Conservation (phyloP, 2,329 filamentous ascomycete genomes). For the Gyromitra esculenta region DNA sequence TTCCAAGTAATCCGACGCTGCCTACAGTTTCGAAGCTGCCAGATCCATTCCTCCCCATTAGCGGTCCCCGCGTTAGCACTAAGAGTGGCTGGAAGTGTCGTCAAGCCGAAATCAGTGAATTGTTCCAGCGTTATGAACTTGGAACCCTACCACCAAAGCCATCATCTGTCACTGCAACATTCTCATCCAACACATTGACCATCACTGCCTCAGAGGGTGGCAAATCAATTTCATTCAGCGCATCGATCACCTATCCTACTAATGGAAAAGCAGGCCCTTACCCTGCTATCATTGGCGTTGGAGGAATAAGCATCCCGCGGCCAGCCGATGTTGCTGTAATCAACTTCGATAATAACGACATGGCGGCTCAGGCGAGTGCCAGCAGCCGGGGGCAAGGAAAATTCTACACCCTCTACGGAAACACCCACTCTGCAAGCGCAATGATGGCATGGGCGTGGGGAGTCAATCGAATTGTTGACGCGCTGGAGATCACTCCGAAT, state of each 20-base stretch:
- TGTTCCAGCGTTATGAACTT: conserved; percentile 65
- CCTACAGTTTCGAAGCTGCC: conserved; percentile 16
- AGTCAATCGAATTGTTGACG: conserved; percentile 70
- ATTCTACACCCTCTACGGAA: conserved; percentile 71
- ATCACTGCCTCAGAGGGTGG: conserved; percentile 63
- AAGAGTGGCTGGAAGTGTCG: conserved; percentile 65
- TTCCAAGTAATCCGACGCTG: conserved; percentile 45
- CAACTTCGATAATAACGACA: conserved; percentile 69
- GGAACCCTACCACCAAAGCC: conserved; percentile 59
- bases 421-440: conserved; percentile 67
- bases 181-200: conserved; percentile 62
- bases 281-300: conserved; percentile 61
- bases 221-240: conserved; percentile 64
- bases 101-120: conserved; percentile 64
- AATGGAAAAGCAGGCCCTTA: conserved; percentile 60
- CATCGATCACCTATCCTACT: conserved; percentile 62
- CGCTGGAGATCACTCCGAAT: conserved; percentile 65
- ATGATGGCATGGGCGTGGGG: conserved; percentile 73
- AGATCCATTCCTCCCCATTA: conserved; percentile 65
- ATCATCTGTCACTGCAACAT: conserved; percentile 63
- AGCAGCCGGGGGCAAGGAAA: conserved; percentile 67
- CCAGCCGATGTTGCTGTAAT: conserved; percentile 68
- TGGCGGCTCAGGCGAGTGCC: conserved; percentile 65
- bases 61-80: conserved; percentile 63
- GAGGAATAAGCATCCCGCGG: conserved; percentile 67